phyloP scores from a whole-genome alignment of 345 rosid genomes.

The Syzygium oleosum region DNA sequence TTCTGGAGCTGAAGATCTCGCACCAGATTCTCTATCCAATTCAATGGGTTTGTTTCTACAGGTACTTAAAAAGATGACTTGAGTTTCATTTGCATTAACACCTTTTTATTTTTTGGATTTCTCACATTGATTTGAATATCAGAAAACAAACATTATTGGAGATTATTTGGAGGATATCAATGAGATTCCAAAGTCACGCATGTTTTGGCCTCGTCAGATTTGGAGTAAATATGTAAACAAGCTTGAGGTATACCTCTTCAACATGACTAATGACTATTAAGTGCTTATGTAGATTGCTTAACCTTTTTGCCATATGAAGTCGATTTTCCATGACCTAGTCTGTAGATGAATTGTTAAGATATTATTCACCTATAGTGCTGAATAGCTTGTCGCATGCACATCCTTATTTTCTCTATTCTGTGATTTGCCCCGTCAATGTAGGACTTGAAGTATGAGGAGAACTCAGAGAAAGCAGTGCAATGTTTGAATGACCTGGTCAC shows the following conservation, averaged over 20 bases:
- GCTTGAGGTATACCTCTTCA: slow-evolving; percentile 60
- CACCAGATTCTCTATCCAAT: too few relatives aligned
- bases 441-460: slow-evolving; percentile 86
- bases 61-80: slow-evolving; percentile 12
- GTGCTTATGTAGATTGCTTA: too few relatives aligned
- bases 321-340: too few relatives aligned
- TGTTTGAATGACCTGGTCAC: slow-evolving; percentile 97
- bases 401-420: background rate
- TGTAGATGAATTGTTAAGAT: too few relatives aligned
- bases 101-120: slow-evolving; percentile 1
- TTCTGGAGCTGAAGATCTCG: too few relatives aligned
- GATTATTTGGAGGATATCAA: slow-evolving; percentile 96
- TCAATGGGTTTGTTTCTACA: too few relatives aligned
- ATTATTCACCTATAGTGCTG: too few relatives aligned
- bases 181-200: slow-evolving; percentile 94
- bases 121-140: slow-evolving; percentile 3
- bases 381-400: background rate
- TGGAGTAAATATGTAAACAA: slow-evolving; percentile 90
- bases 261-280: background rate
- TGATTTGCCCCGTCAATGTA: slow-evolving; percentile 7
- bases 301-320: too few relatives aligned
- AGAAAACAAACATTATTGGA: slow-evolving; percentile 96
- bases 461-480: slow-evolving; percentile 71
- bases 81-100: background rate
- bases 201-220: slow-evolving; percentile 96